These are phyloP conservation scores for Pleurotus djamor DNA, from an alignment of 768 basidiomycete species.

Conservation along the genomic window DNA sequence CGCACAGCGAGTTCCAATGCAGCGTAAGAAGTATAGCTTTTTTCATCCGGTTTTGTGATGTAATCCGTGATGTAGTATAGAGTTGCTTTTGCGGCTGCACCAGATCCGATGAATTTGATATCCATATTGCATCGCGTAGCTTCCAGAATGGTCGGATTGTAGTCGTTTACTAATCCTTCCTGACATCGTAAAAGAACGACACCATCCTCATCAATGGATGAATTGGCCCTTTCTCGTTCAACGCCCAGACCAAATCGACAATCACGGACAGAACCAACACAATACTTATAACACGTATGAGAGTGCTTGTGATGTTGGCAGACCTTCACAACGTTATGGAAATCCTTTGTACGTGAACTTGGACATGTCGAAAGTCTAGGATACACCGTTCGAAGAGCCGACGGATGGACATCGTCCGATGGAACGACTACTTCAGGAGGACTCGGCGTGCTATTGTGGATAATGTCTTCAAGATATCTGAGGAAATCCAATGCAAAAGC, in stretches of 20 bases:
- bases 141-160: constrained; percentile 33
- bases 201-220: constrained; percentile 24
- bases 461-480: constrained; percentile 20
- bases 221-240: constrained; percentile 10
- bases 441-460: constrained; percentile 19
- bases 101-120: constrained; percentile 42
- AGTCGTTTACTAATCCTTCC: constrained; percentile 41
- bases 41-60: constrained; percentile 41
- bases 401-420: constrained; percentile 15
- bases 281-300: constrained; percentile 34
- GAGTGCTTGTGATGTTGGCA: constrained; percentile 31
- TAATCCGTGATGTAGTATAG: constrained; percentile 49
- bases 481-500: constrained; percentile 16
- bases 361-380: neutral
- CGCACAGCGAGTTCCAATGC: constrained; percentile 30
- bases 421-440: constrained; percentile 5
- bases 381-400: constrained; percentile 11
- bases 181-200: constrained; percentile 26
- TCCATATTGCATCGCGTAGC: constrained; percentile 42
- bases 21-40: constrained; percentile 36
- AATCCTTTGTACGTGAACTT: constrained; percentile 14
- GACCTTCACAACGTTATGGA: constrained; percentile 16
- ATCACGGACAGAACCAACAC: constrained; percentile 16
- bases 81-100: constrained; percentile 35
- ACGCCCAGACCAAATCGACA: constrained; percentile 27